Evolutionary conservation across 2,329 filamentous ascomycete species (phyloP).

Genomic region (Colletotrichum sp.): DNA sequence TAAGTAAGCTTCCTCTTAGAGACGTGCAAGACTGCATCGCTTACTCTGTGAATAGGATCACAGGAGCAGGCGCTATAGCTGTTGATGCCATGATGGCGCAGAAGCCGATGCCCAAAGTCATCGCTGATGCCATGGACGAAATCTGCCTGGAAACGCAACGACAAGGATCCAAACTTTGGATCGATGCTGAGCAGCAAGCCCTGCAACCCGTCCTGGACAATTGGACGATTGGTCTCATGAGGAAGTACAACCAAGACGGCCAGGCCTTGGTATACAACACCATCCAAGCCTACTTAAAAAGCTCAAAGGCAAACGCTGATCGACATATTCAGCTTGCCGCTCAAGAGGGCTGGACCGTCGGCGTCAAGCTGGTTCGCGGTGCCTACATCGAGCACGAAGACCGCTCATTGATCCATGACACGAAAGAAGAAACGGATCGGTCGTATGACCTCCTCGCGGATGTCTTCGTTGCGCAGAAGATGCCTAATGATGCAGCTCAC

Average conservation of each 20-base stretch:
- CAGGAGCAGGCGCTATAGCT: conserved; percentile 78
- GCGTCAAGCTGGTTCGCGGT: conserved; percentile 78
- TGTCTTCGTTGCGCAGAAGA: conserved; percentile 69
- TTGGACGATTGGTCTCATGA: conserved; percentile 79
- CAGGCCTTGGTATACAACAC: conserved; percentile 80
- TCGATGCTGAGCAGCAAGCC: conserved; percentile 85
- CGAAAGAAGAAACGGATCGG: conserved; percentile 72
- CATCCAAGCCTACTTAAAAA: conserved; percentile 80
- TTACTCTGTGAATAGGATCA: conserved; percentile 59
- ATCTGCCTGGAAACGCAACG: conserved; percentile 76
- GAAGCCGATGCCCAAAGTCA: conserved; percentile 65
- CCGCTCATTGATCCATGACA: conserved; percentile 73
- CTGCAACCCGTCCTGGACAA: conserved; percentile 81
- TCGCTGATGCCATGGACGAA: conserved; percentile 73
- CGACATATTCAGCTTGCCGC: conserved; percentile 65
- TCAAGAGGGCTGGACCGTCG: conserved; percentile 69
- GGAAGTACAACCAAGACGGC: conserved; percentile 70
- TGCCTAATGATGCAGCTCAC: conserved; percentile 27
- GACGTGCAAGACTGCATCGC: not conserved
- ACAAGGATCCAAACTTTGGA: conserved; percentile 75
- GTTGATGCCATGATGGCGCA: conserved; percentile 70
- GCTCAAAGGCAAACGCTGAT: conserved; percentile 60
- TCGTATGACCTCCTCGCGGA: conserved; percentile 77
- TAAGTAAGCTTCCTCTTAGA: conserved; percentile 47
- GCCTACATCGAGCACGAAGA: conserved; percentile 77